These are phyloP conservation scores for Raffaelea ambrosiae DNA, from an alignment of 2,329 filamentous ascomycete genomes.

Conservation along the genomic window DNA sequence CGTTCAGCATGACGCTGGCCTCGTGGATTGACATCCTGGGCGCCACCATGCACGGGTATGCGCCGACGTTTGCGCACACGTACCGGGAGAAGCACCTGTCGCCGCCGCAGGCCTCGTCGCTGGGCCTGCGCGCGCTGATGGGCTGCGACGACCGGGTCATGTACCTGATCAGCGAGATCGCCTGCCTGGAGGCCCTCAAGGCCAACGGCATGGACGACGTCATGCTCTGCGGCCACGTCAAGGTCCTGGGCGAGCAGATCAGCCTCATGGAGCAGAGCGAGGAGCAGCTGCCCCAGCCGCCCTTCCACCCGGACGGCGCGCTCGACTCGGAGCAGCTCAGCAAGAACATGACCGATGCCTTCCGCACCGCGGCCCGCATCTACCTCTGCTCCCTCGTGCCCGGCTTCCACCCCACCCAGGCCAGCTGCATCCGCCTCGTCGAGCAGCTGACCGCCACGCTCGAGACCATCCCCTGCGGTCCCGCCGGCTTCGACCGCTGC, in stretches of 20 bases:
- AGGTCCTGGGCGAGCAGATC: constrained; percentile 79
- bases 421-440: constrained; percentile 67
- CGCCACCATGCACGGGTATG: constrained; percentile 79
- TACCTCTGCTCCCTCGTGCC: constrained; percentile 95
- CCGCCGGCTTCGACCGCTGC: constrained; percentile 77
- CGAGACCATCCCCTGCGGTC: constrained; percentile 72
- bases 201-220: constrained; percentile 75
- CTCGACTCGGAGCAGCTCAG: constrained; percentile 76
- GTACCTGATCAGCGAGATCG: constrained; percentile 96
- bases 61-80: constrained; percentile 85
- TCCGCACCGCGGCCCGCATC: constrained; percentile 86
- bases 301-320: constrained; percentile 60
- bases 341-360: constrained; percentile 82
- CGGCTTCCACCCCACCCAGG: constrained; percentile 68
- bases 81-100: constrained; percentile 92
- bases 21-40: constrained; percentile 97
- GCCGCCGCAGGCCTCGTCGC: constrained; percentile 43
- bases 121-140: constrained; percentile 86
- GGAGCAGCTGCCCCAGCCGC: constrained; percentile 43
- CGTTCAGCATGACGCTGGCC: constrained; percentile 92
- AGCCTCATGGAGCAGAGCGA: constrained; percentile 66
- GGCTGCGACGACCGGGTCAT: constrained; percentile 95
- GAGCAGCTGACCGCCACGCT: constrained; percentile 70
- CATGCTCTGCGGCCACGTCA: constrained; percentile 79
- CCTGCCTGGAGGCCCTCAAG: constrained; percentile 88